Percentiles rank a stretch among this genome's conserved stretches.
Evolutionary conservation across 352 stramenopile species (phyloP).

Genomic region (Globisporangium nodosum): DNA sequence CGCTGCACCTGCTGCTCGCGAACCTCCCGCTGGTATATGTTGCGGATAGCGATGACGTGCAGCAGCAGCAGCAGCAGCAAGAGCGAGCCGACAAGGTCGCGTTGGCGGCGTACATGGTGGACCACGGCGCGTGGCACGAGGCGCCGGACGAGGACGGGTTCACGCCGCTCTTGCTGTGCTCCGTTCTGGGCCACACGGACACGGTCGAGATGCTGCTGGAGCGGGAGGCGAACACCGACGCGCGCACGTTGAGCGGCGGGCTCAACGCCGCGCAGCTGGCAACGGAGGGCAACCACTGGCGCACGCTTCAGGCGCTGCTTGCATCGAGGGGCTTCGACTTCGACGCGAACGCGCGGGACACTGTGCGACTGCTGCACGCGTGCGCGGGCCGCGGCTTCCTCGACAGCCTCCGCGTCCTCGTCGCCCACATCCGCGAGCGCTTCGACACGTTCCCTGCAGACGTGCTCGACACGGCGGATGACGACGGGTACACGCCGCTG

Average conservation of each 20-base stretch:
- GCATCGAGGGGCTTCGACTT: conserved; percentile 44
- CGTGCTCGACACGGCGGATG: conserved; percentile 45
- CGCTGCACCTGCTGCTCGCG: conserved; percentile 68
- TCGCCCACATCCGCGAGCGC: conserved; percentile 38
- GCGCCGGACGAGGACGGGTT: conserved; percentile 50
- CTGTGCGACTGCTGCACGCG: conserved; percentile 50
- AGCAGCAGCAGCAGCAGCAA: conserved; percentile 13
- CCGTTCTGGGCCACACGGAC: conserved; percentile 51
- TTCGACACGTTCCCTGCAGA: conserved; percentile 13
- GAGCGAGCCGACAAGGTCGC: conserved; percentile 35
- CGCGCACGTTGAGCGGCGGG: conserved; percentile 20
- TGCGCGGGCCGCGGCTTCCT: conserved; percentile 52
- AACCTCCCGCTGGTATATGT: conserved; percentile 33
- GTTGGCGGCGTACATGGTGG: conserved; percentile 78
- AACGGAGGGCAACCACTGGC: conserved; percentile 53
- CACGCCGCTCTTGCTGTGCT: conserved; percentile 57
- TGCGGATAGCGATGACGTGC: neutral
- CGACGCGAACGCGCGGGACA: conserved; percentile 26
- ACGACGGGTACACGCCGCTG: conserved; percentile 73
- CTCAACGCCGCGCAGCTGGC: conserved; percentile 52
- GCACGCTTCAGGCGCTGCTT: conserved; percentile 44
- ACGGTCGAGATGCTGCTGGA: conserved; percentile 68
- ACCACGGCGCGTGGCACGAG: conserved; percentile 81
- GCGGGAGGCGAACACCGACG: conserved; percentile 49
- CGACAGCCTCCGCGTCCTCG: conserved; percentile 44